Evolutionary conservation across 2,329 filamentous ascomycete genomes (phyloP), one percentile per base, ranked within the genome.

Genomic region (Arthrobotrys musiformis): DNA sequence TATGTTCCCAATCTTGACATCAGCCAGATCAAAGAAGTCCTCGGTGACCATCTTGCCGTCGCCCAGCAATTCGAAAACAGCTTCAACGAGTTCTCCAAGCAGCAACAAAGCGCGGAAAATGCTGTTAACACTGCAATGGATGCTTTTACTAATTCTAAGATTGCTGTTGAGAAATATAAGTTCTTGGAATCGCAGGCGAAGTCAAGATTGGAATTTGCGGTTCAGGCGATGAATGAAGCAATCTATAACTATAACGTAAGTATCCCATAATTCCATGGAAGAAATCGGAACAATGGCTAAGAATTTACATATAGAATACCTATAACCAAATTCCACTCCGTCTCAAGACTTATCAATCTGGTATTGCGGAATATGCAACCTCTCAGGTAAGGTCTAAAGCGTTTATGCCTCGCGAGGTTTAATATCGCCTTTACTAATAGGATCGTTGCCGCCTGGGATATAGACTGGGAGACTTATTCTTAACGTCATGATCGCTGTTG

Each of bases 1-100:
- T 76, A 76, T 35, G 64, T 76, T 11, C 72, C 72, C n/a, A 76
- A 76, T 37, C 52, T 76, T 11, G 72, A 76, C 40, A 76, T 76
- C 28, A 76, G 40, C 24, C 72, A 76, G 28, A 50, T 76, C 48
- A 76, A 76, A 40, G 26, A 30, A 13, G 72, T 76, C 6, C 48
- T 76, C 6, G 72, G 70, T 46, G 72, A 70, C n/a, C 72, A 76
- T 35, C 58, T 76, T 35, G 64, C 56, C 4, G 72, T 76, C 6
- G 72, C 72, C 5, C 56, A 76, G 15, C 60, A 58, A 19, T 76
- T 76, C 33, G 72, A 76, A 30, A 42, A 69, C 15, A 76, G 72
- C 17, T 76, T 76, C 13, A 70, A 76, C 15, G 28, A 48, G 22
- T 76, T 76, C 30, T 63, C 72, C 3, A 35, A 76, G 28, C 24